These are phyloP conservation scores for Mycosphaerelloides madeirae DNA, from an alignment of 2,329 filamentous ascomycete genomes.

Conservation along the genomic window DNA sequence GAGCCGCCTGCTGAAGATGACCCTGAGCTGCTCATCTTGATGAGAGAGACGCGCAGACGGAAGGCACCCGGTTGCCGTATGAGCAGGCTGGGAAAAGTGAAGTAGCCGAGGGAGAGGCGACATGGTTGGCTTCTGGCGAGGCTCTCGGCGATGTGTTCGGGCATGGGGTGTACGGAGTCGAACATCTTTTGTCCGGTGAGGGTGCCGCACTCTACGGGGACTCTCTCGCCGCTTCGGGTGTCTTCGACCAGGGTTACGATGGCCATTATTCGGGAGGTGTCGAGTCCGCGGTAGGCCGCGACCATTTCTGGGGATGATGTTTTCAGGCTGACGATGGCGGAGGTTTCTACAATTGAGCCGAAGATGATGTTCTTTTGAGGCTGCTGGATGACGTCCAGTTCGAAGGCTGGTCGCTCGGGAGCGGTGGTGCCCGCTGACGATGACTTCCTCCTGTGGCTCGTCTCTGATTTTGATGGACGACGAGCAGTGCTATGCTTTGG, in stretches of 20 bases:
- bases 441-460: conserved; percentile 22
- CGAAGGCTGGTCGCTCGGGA: conserved; percentile 24
- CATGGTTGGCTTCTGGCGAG: conserved; percentile 26
- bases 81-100: conserved; percentile 29
- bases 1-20: conserved; percentile 17
- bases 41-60: conserved; percentile 26
- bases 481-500: conserved; percentile 19
- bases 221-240: conserved; percentile 24
- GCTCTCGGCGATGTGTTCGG: conserved; percentile 23
- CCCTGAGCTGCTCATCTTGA: conserved; percentile 25
- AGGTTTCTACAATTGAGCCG: conserved; percentile 27
- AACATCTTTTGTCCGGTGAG: conserved; percentile 31
- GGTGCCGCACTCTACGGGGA: conserved; percentile 25
- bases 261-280: conserved; percentile 28
- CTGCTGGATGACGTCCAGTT: conserved; percentile 31
- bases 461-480: conserved; percentile 25
- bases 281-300: conserved; percentile 19
- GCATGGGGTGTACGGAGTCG: conserved; percentile 30
- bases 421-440: conserved; percentile 12
- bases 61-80: conserved; percentile 31
- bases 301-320: conserved; percentile 22
- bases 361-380: conserved; percentile 23
- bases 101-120: conserved; percentile 28
- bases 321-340: conserved; percentile 29
- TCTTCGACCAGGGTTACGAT: conserved; percentile 29